phyloP scores from a whole-genome alignment of 306 rosid species.

The Purshia tridentata region DNA sequence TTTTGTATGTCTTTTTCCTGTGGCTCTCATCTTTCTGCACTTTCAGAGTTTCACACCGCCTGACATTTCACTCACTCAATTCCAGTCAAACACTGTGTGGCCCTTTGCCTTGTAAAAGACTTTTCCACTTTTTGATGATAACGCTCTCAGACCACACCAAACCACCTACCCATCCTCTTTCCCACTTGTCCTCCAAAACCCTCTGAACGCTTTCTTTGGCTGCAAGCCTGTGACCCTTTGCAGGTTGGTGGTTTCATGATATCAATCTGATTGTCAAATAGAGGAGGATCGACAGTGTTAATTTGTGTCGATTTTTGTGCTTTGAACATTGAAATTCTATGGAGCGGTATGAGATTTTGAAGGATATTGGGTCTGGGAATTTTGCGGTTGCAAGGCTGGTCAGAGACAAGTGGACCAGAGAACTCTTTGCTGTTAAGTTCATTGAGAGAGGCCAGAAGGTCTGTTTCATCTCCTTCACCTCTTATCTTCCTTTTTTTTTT shows the following conservation, averaged over 20 bases:
- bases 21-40: no score
- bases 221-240: background rate
- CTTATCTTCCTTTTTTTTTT: background rate
- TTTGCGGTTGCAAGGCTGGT: conserved; percentile 75
- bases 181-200: background rate
- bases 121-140: no score
- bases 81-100: no score
- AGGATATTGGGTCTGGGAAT: conserved; percentile 80
- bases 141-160: background rate
- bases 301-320: background rate
- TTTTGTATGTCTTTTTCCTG: no score
- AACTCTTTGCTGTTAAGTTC: conserved; percentile 68
- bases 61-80: no score
- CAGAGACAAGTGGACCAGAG: conserved; percentile 50
- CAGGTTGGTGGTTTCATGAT: conserved; percentile 1
- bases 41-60: no score
- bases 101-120: no score
- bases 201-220: no score
- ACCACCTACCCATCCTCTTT: background rate
- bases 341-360: conserved; percentile 80
- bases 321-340: conserved; percentile 26
- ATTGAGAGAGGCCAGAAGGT: conserved; percentile 87
- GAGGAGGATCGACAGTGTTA: no score
- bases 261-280: background rate
- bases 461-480: conserved; percentile 17